Evolutionary conservation across 1,139 yeast species (phyloP).

Genomic region (Williopsis jadinii): DNA sequence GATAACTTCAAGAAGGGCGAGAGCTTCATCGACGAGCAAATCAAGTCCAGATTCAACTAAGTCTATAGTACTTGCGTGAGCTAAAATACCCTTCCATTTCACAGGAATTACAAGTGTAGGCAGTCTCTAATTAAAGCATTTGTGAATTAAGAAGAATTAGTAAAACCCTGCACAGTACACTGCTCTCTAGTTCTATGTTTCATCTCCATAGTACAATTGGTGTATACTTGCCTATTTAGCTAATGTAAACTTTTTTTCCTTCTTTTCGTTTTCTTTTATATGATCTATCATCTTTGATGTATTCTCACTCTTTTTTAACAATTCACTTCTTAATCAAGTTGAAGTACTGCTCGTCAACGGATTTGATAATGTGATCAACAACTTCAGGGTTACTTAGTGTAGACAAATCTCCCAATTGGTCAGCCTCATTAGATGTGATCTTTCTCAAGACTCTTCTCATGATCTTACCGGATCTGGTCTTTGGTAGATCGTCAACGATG

Average conservation of each 20-base stretch:
- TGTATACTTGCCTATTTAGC: no score
- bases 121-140: no score
- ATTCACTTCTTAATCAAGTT: conserved; percentile 6
- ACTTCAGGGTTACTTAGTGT: conserved; percentile 86
- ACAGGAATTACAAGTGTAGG: no score
- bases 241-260: no score
- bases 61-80: background rate
- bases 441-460: conserved; percentile 98
- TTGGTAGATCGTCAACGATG: conserved; percentile 86
- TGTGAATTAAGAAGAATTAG: no score
- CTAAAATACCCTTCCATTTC: no score
- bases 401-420: conserved; percentile 87
- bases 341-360: conserved; percentile 30
- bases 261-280: no score
- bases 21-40: conserved; percentile 12
- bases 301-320: background rate
- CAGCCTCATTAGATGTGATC: conserved; percentile 83
- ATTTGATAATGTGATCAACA: conserved; percentile 65
- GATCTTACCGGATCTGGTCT: conserved; percentile 97
- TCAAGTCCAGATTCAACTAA: conserved; percentile 15
- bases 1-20: conserved; percentile 17
- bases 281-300: background rate
- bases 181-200: no score
- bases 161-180: no score
- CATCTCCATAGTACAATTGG: no score